phyloP scores from a whole-genome alignment of 2,329 filamentous ascomycete species.

The Neobulgaria alba region DNA sequence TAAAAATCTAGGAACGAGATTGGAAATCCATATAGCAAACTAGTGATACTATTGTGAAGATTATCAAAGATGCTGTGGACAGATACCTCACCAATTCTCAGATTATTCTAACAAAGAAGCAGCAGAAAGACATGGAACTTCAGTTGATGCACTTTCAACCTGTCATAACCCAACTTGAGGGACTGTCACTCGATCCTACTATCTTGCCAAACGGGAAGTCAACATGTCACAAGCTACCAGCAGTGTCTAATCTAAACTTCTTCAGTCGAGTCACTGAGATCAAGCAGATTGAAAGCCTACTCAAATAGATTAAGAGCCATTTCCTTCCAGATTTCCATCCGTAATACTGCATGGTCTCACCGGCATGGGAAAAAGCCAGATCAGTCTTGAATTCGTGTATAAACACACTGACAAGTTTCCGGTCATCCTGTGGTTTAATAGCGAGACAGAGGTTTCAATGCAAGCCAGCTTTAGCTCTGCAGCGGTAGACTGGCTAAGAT shows the following conservation, averaged over 20 bases:
- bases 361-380: constrained; percentile 12
- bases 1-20: no score
- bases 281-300: neutral
- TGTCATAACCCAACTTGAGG: no score
- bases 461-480: constrained; percentile 19
- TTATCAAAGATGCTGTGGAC: no score
- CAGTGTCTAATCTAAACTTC: neutral
- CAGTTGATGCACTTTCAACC: no score
- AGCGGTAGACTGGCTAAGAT: constrained; percentile 11
- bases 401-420: constrained; percentile 7
- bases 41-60: no score
- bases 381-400: constrained; percentile 10
- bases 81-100: no score
- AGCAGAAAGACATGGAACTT: no score
- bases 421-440: constrained; percentile 17
- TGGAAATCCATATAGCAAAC: no score
- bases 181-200: no score
- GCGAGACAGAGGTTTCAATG: constrained; percentile 12
- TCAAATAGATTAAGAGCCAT: neutral
- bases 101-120: no score
- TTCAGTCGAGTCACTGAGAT: neutral
- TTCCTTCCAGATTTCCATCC: neutral
- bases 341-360: constrained; percentile 11
- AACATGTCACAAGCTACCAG: neutral
- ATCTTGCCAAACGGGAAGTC: no score